A percentile compares a stretch with the other conserved stretches of the same genome.
Conservation (phyloP, 2,329 filamentous ascomycete genomes). For the Xylaria sp. region DNA sequence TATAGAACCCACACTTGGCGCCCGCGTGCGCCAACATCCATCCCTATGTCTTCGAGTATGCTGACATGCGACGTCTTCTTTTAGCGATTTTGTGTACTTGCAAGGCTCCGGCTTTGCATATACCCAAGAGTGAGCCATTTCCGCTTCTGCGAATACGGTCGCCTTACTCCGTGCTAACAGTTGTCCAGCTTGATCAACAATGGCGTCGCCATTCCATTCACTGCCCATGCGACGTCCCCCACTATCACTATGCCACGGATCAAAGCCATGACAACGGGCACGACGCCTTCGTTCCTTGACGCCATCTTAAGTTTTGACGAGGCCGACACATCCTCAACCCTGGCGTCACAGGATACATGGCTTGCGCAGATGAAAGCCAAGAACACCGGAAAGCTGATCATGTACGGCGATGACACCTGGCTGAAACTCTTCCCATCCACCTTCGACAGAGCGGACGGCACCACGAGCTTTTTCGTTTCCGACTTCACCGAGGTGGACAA, state of each 20-base stretch:
- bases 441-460: constrained; percentile 88
- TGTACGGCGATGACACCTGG: constrained; percentile 99
- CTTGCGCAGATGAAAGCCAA: constrained; percentile 87
- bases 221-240: constrained; percentile 92
- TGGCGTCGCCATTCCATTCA: constrained; percentile 88
- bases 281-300: constrained; percentile 97
- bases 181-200: constrained; percentile 74
- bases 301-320: constrained; percentile 97
- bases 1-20: constrained; percentile 45
- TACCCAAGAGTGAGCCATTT: constrained; percentile 76
- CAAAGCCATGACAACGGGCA: constrained; percentile 96
- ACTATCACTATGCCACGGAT: constrained; percentile 98
- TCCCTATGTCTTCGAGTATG: not conserved
- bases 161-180: not conserved
- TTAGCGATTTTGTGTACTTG: constrained; percentile 90
- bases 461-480: constrained; percentile 97
- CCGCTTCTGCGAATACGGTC: not conserved
- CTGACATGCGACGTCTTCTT: constrained; percentile 21
- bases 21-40: not conserved
- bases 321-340: constrained; percentile 85
- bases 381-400: constrained; percentile 75
- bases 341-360: constrained; percentile 93
- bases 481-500: constrained; percentile 98
- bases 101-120: constrained; percentile 81
- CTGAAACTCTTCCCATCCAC: constrained; percentile 91